These are phyloP conservation scores for Zalaria sp. DNA, from an alignment of 2,329 filamentous ascomycete genomes.

Conservation along the genomic window DNA sequence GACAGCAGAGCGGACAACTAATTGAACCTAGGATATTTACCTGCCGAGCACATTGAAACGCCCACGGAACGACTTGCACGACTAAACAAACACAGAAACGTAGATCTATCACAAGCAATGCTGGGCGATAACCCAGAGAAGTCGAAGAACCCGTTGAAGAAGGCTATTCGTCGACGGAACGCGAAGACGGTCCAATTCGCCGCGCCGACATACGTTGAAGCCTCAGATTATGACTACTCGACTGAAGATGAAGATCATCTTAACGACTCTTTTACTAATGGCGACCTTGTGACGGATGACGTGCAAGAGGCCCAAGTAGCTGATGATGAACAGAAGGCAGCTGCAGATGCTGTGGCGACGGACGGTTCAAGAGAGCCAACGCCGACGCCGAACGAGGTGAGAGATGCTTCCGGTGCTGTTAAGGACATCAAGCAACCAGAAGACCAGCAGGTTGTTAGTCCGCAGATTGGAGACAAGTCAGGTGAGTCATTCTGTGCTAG, in stretches of 20 bases:
- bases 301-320: not conserved
- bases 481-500: slow-evolving; percentile 9
- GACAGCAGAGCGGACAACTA: slow-evolving; percentile 6
- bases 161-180: slow-evolving; percentile 68
- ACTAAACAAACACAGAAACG: slow-evolving; percentile 94
- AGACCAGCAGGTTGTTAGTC: slow-evolving; percentile 16
- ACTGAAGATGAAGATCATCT: slow-evolving; percentile 37
- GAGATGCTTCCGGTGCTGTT: slow-evolving; percentile 4
- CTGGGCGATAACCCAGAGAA: slow-evolving; percentile 63
- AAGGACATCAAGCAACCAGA: slow-evolving; percentile 10
- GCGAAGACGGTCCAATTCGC: slow-evolving; percentile 79
- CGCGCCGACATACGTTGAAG: slow-evolving; percentile 74
- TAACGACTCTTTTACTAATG: slow-evolving; percentile 4
- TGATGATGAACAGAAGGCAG: not conserved
- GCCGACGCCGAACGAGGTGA: slow-evolving; percentile 3
- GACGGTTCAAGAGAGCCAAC: slow-evolving; percentile 1
- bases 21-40: slow-evolving; percentile 60
- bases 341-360: not conserved
- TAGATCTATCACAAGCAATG: slow-evolving; percentile 75
- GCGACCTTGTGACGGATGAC: not conserved
- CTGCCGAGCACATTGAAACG: slow-evolving; percentile 96
- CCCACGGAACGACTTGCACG: slow-evolving; percentile 87
- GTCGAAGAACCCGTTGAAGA: slow-evolving; percentile 67
- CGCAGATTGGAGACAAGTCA: slow-evolving; percentile 15
- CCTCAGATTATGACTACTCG: slow-evolving; percentile 76